A percentile compares a stretch with the other conserved stretches of the same genome.
These are phyloP conservation scores for Taphrina betulina DNA, from an alignment of 1,139 yeast genomes.

Conservation along the genomic window DNA sequence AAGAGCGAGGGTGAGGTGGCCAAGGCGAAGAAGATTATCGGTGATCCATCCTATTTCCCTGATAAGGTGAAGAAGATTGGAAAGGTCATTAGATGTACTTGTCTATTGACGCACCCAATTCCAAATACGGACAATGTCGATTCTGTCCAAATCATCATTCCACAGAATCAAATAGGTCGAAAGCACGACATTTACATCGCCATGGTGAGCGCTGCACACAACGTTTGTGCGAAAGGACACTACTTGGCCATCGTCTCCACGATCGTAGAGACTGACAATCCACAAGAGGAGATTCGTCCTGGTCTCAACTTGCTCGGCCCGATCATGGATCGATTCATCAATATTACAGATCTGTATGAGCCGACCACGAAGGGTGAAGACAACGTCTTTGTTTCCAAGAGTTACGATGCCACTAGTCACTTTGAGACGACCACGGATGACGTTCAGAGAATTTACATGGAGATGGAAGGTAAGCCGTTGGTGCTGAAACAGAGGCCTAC, in stretches of 20 bases:
- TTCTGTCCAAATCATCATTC: conserved; percentile 89
- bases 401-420: conserved; percentile 93
- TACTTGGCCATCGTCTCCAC: conserved; percentile 93
- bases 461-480: conserved; percentile 65
- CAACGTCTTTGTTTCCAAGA: conserved; percentile 75
- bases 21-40: conserved; percentile 88
- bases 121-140: conserved; percentile 80
- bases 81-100: conserved; percentile 90
- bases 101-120: conserved; percentile 85
- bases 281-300: conserved; percentile 88
- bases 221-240: conserved; percentile 87
- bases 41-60: conserved; percentile 98
- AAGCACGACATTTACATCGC: conserved; percentile 90
- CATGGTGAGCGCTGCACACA: conserved; percentile 82
- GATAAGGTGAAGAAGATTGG: conserved; percentile 83
- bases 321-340: conserved; percentile 80
- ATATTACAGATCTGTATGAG: conserved; percentile 86
- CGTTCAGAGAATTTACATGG: conserved; percentile 85
- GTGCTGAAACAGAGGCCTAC: conserved; percentile 33
- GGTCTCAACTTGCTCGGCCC: conserved; percentile 89
- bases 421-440: conserved; percentile 96
- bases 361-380: conserved; percentile 82
- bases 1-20: conserved; percentile 89
- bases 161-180: conserved; percentile 92
- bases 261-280: conserved; percentile 87